These are phyloP conservation scores for Iris macrosiphon DNA, from an alignment of 106 monocot species.

Conservation along the genomic window DNA sequence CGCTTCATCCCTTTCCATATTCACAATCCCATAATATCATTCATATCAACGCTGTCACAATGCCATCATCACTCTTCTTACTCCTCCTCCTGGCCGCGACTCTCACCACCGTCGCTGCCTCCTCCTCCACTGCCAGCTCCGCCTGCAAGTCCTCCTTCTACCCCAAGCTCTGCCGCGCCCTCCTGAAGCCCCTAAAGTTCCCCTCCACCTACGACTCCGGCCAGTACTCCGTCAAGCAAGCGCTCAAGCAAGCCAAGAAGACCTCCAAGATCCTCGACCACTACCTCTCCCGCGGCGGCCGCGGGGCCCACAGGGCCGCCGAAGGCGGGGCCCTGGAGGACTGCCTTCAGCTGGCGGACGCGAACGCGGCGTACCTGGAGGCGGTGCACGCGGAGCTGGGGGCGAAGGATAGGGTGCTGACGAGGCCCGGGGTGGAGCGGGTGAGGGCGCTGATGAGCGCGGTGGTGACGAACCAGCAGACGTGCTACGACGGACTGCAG, in stretches of 20 bases:
- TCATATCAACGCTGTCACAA: conserved; percentile 8
- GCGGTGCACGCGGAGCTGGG: conserved; percentile 8
- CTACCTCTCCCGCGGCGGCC: conserved; percentile 11
- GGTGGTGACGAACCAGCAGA: conserved; percentile 24
- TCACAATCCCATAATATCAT: no score
- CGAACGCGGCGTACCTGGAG: conserved; percentile 10
- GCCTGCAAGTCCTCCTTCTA: conserved; percentile 11
- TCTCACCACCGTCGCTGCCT: conserved; percentile 1
- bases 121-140: no score
- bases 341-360: conserved; percentile 21
- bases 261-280: conserved; percentile 10
- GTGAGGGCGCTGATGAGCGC: conserved; percentile 29
- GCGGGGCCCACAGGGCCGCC: not conserved
- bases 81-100: conserved; percentile 21
- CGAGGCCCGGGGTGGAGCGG: not conserved
- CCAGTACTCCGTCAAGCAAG: conserved; percentile 21
- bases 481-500: conserved; percentile 21
- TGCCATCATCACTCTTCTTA: not conserved
- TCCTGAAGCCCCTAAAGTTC: conserved; percentile 11
- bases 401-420: not conserved
- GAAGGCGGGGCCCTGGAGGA: conserved; percentile 12
- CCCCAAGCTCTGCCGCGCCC: conserved; percentile 20
- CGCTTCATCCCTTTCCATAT: no score
- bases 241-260: conserved; percentile 6
- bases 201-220: conserved; percentile 18